Conservation (phyloP, 768 basidiomycete genomes). For the Leccinum pellstonianum region DNA sequence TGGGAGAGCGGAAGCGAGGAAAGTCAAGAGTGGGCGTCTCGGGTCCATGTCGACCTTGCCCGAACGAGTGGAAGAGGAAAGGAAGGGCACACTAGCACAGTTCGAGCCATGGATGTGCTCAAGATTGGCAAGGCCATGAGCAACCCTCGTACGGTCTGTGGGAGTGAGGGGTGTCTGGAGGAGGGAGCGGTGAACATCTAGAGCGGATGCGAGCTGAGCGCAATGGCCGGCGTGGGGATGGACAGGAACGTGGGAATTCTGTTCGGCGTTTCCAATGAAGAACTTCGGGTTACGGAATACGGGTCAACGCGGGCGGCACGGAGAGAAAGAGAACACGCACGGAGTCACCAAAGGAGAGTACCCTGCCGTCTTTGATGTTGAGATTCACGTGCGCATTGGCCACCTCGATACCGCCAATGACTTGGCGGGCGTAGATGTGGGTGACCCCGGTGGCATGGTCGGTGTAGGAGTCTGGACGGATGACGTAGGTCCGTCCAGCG, state of each 20-base stretch:
- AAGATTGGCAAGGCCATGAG: constrained; percentile 30
- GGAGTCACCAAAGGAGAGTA: constrained; percentile 87
- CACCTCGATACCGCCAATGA: constrained; percentile 84
- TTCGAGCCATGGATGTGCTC: constrained; percentile 40
- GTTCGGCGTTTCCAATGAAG: constrained; percentile 55
- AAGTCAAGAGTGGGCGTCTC: constrained; percentile 64
- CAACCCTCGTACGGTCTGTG: constrained; percentile 11
- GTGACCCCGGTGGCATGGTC: constrained; percentile 84
- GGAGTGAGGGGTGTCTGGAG: constrained; percentile 24
- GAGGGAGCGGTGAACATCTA: constrained; percentile 27
- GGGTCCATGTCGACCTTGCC: constrained; percentile 35
- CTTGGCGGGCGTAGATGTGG: constrained; percentile 85
- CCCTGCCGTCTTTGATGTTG: constrained; percentile 80
- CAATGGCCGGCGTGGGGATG: constrained; percentile 58
- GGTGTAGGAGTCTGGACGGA: constrained; percentile 84
- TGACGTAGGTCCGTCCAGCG: constrained; percentile 45
- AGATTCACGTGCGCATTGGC: constrained; percentile 90
- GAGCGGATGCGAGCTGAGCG: constrained; percentile 38
- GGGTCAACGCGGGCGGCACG: constrained; percentile 12
- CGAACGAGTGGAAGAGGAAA: no score
- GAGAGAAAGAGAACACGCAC: constrained; percentile 41
- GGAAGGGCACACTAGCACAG: no score
- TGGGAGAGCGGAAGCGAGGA: constrained; percentile 77
- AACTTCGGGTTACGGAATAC: constrained; percentile 49
- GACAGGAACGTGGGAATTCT: constrained; percentile 32